Conservation (phyloP, 768 basidiomycete species). For the Mycena haematopus region DNA sequence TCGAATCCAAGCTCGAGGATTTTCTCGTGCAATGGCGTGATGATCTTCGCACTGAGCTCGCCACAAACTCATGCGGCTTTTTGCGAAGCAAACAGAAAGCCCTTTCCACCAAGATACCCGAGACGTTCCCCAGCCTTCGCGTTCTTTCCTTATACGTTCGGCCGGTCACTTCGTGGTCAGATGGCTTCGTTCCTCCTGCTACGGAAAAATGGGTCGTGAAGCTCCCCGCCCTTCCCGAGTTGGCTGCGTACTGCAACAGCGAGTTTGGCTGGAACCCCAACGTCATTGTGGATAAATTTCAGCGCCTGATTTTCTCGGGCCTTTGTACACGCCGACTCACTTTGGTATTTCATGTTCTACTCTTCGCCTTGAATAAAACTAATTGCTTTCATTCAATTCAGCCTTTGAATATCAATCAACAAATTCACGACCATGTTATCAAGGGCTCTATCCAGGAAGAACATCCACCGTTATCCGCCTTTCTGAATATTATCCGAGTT, state of each 20-base stretch:
- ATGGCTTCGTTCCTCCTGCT: neutral
- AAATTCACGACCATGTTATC: neutral
- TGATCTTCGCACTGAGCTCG: neutral
- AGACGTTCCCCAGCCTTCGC: conserved; percentile 15
- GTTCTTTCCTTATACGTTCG: conserved; percentile 14
- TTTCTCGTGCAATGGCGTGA: too few relatives aligned
- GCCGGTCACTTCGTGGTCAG: conserved; percentile 24
- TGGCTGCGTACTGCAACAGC: too few relatives aligned
- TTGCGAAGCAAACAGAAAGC: neutral
- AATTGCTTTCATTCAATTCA: too few relatives aligned
- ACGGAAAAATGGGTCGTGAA: neutral
- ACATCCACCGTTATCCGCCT: neutral
- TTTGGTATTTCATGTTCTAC: too few relatives aligned
- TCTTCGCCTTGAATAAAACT: too few relatives aligned
- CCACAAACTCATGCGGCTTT: conserved; percentile 12
- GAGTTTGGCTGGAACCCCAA: too few relatives aligned
- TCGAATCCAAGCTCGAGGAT: neutral
- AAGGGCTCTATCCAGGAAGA: too few relatives aligned
- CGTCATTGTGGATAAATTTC: too few relatives aligned
- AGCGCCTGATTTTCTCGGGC: too few relatives aligned
- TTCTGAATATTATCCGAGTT: neutral
- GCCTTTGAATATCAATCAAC: neutral
- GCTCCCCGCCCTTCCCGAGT: too few relatives aligned
- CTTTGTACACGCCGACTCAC: too few relatives aligned
- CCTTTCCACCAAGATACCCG: conserved; percentile 10